Evolutionary conservation across 2,329 filamentous ascomycete species (phyloP).

Genomic region (Ceratocystis lukuohia): DNA sequence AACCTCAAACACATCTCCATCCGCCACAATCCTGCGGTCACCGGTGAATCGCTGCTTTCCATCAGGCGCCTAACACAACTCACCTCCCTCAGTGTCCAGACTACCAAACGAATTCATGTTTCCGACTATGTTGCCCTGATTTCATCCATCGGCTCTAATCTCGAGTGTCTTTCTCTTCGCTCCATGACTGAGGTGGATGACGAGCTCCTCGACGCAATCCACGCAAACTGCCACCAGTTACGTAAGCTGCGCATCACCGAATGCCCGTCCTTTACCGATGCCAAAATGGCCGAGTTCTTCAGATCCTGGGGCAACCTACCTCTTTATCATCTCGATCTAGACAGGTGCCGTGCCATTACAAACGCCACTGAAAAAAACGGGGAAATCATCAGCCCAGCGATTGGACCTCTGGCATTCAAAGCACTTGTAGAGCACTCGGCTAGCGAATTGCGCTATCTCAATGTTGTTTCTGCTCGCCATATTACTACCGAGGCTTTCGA

Average conservation of each 20-base stretch:
- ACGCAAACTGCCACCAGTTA: slow-evolving; percentile 53
- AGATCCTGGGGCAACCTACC: slow-evolving; percentile 60
- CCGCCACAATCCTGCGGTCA: slow-evolving; percentile 63
- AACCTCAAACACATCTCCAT: slow-evolving; percentile 65
- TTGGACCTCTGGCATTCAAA: slow-evolving; percentile 62
- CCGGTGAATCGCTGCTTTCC: slow-evolving; percentile 48
- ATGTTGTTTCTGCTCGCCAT: slow-evolving; percentile 74
- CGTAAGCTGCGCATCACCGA: slow-evolving; percentile 69
- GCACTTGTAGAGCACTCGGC: slow-evolving; percentile 80
- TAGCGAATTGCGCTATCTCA: slow-evolving; percentile 47
- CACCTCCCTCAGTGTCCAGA: slow-evolving; percentile 61
- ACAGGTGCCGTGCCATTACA: slow-evolving; percentile 63
- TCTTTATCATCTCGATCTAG: slow-evolving; percentile 58
- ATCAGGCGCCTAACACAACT: slow-evolving; percentile 52
- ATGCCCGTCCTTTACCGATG: slow-evolving; percentile 63
- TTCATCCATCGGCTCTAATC: slow-evolving; percentile 43
- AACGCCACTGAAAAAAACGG: slow-evolving; percentile 27
- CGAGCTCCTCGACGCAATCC: slow-evolving; percentile 55
- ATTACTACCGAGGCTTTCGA: slow-evolving; percentile 61
- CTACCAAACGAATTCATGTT: slow-evolving; percentile 43
- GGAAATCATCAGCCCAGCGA: slow-evolving; percentile 44
- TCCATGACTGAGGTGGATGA: slow-evolving; percentile 55
- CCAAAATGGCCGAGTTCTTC: slow-evolving; percentile 60
- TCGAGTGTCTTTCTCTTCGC: slow-evolving; percentile 69
- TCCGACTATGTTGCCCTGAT: slow-evolving; percentile 50